A percentile compares a stretch with the other conserved stretches of the same genome.
Conservation (phyloP, 2,329 filamentous ascomycete species). For the Aschersonia sp. region DNA sequence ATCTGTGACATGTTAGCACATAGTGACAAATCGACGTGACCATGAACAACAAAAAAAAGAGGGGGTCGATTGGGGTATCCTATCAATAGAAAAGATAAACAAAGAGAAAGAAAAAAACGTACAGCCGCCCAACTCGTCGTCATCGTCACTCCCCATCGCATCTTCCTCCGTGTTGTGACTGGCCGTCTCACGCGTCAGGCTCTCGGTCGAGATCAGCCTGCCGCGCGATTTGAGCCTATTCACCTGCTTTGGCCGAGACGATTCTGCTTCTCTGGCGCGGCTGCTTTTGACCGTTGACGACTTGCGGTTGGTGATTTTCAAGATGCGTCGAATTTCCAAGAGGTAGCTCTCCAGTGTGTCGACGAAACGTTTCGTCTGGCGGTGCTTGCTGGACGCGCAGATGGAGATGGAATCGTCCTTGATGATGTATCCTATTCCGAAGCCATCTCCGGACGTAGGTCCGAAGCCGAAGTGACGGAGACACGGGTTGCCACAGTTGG, state of each 20-base stretch:
- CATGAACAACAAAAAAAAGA: background rate
- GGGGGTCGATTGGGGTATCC: background rate
- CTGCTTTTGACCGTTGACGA: conserved; percentile 27
- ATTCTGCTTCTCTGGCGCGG: conserved; percentile 39
- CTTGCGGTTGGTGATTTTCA: conserved; percentile 50
- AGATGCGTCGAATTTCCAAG: conserved; percentile 73
- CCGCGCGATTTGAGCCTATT: conserved; percentile 57
- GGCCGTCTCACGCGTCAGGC: conserved; percentile 35
- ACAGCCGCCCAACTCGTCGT: conserved; percentile 89
- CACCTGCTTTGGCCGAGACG: conserved; percentile 17
- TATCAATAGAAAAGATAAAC: background rate
- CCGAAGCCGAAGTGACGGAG: conserved; percentile 95
- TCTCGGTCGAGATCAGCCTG: conserved; percentile 44
- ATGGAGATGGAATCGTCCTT: conserved; percentile 68
- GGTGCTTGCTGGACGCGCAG: conserved; percentile 84
- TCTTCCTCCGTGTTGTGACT: conserved; percentile 53
- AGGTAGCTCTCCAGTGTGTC: conserved; percentile 85
- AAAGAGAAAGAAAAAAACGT: conserved; percentile 28
- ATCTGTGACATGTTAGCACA: conserved; percentile 36
- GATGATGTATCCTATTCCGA: conserved; percentile 98
- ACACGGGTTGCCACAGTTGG: conserved; percentile 95
- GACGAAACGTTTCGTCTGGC: conserved; percentile 82
- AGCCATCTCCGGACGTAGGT: conserved; percentile 83
- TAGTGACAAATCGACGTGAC: background rate
- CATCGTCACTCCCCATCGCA: conserved; percentile 43